phyloP scores from a whole-genome alignment of 192 early-diverging fungal genomes.

The Coemansia sp. region DNA sequence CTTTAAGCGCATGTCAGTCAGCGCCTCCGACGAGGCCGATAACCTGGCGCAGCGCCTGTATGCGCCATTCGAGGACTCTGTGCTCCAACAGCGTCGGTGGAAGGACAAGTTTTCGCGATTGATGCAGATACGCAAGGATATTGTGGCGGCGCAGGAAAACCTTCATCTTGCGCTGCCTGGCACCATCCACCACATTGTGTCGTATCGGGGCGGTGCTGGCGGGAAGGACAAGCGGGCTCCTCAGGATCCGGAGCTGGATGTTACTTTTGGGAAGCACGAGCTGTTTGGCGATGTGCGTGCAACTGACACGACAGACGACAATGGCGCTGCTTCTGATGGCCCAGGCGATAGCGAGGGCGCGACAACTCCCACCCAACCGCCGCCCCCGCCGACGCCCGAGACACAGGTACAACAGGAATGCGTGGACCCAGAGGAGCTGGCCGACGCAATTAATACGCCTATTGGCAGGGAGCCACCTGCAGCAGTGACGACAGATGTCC shows the following conservation, averaged over 20 bases:
- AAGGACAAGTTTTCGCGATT: constrained; percentile 43
- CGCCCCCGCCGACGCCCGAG: constrained; percentile 45
- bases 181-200: constrained; percentile 44
- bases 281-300: constrained; percentile 28
- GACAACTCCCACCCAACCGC: constrained; percentile 4
- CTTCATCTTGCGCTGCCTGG: constrained; percentile 52
- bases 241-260: constrained; percentile 28
- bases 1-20: constrained; percentile 62
- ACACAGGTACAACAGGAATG: constrained; percentile 39
- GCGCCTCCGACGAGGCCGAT: constrained; percentile 57
- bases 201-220: constrained; percentile 19
- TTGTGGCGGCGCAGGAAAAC: constrained; percentile 40
- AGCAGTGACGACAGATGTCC: not conserved
- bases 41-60: constrained; percentile 53
- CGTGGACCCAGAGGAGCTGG: constrained; percentile 36
- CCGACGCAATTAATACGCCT: constrained; percentile 48
- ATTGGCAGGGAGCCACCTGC: constrained; percentile 7
- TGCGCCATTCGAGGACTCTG: constrained; percentile 40
- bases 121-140: constrained; percentile 36
- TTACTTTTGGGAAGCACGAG: constrained; percentile 39
- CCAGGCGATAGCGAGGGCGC: not conserved
- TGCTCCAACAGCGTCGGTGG: constrained; percentile 46
- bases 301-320: not conserved
- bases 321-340: not conserved
- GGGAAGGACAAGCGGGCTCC: constrained; percentile 20